These are phyloP conservation scores for Monosporozyma siamensis DNA, from an alignment of 805 yeast species.

Conservation along the genomic window DNA sequence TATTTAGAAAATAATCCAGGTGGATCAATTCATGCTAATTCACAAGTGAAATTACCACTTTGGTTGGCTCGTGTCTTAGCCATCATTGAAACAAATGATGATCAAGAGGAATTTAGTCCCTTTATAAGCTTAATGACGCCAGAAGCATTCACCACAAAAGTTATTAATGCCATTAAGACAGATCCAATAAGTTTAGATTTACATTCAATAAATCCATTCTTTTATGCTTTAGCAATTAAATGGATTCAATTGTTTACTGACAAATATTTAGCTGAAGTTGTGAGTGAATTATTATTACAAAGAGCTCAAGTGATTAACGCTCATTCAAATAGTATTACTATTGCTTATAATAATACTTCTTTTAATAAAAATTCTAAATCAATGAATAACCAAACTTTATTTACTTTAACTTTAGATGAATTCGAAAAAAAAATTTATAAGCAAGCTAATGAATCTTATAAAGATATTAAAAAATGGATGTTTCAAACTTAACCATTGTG, in stretches of 20 bases:
- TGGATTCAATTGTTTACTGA: slow-evolving; percentile 74
- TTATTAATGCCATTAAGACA: slow-evolving; percentile 74
- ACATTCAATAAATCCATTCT: slow-evolving; percentile 56
- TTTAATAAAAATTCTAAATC: slow-evolving; percentile 6
- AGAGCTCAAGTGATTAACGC: slow-evolving; percentile 68
- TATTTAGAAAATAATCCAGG: slow-evolving; percentile 74
- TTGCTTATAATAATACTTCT: slow-evolving; percentile 1
- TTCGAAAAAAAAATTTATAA: slow-evolving; percentile 58
- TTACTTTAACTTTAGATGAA: slow-evolving; percentile 63
- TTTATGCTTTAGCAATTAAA: slow-evolving; percentile 57
- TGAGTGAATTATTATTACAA: slow-evolving; percentile 44
- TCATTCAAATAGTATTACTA: slow-evolving; percentile 36
- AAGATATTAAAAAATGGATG: slow-evolving; percentile 37
- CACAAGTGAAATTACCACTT: slow-evolving; percentile 69
- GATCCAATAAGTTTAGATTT: slow-evolving; percentile 59
- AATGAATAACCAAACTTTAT: slow-evolving; percentile 16
- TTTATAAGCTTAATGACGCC: slow-evolving; percentile 67
- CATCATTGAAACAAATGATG: slow-evolving; percentile 18
- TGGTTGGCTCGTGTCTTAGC: slow-evolving; percentile 86
- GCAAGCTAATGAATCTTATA: slow-evolving; percentile 42
- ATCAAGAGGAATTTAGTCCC: slow-evolving; percentile 29
- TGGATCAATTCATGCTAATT: slow-evolving; percentile 39
- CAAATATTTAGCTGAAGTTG: slow-evolving; percentile 45
- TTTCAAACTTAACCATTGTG: background rate
- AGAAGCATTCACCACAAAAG: slow-evolving; percentile 51